A percentile compares a stretch with the other conserved stretches of the same genome.
Conservation (phyloP, 805 yeast genomes). For the Spathaspora passalidarum region DNA sequence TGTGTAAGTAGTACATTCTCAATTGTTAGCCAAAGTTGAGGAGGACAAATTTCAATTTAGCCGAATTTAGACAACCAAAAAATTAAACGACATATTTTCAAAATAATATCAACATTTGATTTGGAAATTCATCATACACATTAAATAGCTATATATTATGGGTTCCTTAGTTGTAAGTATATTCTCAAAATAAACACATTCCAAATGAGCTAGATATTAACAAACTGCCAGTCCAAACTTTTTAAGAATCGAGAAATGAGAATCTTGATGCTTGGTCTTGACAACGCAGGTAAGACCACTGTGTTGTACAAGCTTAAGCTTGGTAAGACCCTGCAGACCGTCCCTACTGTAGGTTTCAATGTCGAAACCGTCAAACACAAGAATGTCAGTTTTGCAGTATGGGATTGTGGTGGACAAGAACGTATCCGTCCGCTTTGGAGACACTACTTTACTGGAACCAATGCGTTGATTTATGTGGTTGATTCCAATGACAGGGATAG, state of each 20-base stretch:
- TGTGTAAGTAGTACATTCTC: background rate
- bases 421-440: slow-evolving; percentile 91
- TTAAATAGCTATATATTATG: background rate
- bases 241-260: slow-evolving; percentile 91
- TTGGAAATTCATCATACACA: background rate
- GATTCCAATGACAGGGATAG: slow-evolving; percentile 76
- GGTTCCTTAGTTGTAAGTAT: slow-evolving; percentile 1
- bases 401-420: slow-evolving; percentile 98
- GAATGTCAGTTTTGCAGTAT: slow-evolving; percentile 79
- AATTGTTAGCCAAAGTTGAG: background rate
- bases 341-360: slow-evolving; percentile 93
- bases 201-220: background rate
- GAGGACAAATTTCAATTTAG: background rate
- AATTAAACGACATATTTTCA: background rate
- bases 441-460: slow-evolving; percentile 90
- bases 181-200: background rate
- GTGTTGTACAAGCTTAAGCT: slow-evolving; percentile 79
- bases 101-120: background rate
- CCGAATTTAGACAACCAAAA: background rate
- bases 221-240: slow-evolving; percentile 18
- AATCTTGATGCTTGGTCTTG: slow-evolving; percentile 88
- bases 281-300: slow-evolving; percentile 91
- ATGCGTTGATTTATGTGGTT: slow-evolving; percentile 86
- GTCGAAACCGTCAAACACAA: slow-evolving; percentile 83
- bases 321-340: slow-evolving; percentile 72